Percentiles rank a stretch among this genome's conserved stretches.
Conservation (phyloP, 2,329 filamentous ascomycete species). For the Furcasterigmium sp. region DNA sequence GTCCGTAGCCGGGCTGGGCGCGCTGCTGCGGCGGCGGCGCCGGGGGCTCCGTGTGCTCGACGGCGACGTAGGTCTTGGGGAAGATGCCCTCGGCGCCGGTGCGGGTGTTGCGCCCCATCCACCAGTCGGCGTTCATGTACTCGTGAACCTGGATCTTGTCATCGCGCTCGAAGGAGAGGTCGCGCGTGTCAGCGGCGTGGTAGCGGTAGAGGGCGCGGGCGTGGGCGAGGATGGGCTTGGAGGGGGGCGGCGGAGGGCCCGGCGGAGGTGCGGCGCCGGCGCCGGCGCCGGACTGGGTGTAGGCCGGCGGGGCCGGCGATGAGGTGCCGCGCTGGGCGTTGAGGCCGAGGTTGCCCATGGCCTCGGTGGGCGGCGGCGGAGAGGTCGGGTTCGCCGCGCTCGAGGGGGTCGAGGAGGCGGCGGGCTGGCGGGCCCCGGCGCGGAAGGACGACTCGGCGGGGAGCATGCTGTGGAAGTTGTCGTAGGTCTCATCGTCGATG, state of each 20-base stretch:
- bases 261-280: slow-evolving; percentile 16
- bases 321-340: slow-evolving; percentile 14
- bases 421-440: slow-evolving; percentile 36
- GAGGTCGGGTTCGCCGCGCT: slow-evolving; percentile 17
- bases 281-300: slow-evolving; percentile 37
- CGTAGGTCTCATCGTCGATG: slow-evolving; percentile 70
- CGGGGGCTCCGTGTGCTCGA: slow-evolving; percentile 58
- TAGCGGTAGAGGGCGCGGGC: slow-evolving; percentile 84
- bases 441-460: slow-evolving; percentile 64
- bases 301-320: slow-evolving; percentile 43
- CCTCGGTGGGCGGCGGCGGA: slow-evolving; percentile 26
- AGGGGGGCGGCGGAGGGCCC: slow-evolving; percentile 24
- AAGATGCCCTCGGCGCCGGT: slow-evolving; percentile 89
- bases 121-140: slow-evolving; percentile 98
- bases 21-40: too few species aligned
- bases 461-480: slow-evolving; percentile 68
- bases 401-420: slow-evolving; percentile 24
- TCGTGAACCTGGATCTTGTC: slow-evolving; percentile 78
- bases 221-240: slow-evolving; percentile 60
- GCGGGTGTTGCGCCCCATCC: slow-evolving; percentile 81
- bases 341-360: slow-evolving; percentile 36
- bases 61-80: slow-evolving; percentile 81
- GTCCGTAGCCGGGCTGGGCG: slow-evolving; percentile 9
- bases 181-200: slow-evolving; percentile 70
- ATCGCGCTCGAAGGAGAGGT: slow-evolving; percentile 74